These are phyloP conservation scores for Chlorociboria aeruginascens DNA, from an alignment of 495 filamentous ascomycete species.

Conservation along the genomic window DNA sequence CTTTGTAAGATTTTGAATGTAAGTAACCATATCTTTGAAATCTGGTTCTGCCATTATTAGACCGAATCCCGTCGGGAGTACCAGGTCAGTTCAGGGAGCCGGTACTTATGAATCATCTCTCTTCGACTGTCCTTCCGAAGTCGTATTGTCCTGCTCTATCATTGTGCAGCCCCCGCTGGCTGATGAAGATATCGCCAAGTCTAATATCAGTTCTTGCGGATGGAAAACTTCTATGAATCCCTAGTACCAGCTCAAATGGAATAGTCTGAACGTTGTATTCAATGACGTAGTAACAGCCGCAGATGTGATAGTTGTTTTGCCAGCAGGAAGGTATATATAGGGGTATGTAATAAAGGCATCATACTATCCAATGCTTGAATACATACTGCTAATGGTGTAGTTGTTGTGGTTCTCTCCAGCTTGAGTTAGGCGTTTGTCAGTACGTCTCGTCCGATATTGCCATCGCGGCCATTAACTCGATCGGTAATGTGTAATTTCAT, in stretches of 20 bases:
- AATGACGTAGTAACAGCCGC: conserved; percentile 25
- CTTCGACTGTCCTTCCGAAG: conserved; percentile 18
- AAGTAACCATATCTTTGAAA: background rate
- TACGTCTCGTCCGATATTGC: conserved; percentile 33
- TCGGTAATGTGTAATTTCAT: conserved; percentile 35
- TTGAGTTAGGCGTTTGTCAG: conserved; percentile 3
- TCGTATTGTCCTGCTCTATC: conserved; percentile 23
- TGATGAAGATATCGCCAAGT: conserved; percentile 31
- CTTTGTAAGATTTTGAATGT: background rate
- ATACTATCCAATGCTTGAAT: conserved; percentile 22
- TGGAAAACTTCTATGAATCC: conserved; percentile 32
- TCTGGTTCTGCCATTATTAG: background rate
- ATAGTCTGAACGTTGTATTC: conserved; percentile 26
- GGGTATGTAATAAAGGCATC: conserved; percentile 26
- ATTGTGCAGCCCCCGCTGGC: conserved; percentile 10
- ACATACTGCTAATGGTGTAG: conserved; percentile 23
- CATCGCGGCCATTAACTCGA: conserved; percentile 31
- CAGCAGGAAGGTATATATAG: conserved; percentile 25
- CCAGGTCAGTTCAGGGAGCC: conserved; percentile 2
- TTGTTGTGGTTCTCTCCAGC: conserved; percentile 17
- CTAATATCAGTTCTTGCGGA: conserved; percentile 23
- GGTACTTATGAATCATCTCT: conserved; percentile 22
- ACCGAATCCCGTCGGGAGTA: background rate
- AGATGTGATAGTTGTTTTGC: conserved; percentile 20
- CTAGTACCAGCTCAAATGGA: conserved; percentile 28